Base-by-base conservation (phyloP, 2,329 filamentous ascomycete genomes). In the Aspergillus niger region DNA sequence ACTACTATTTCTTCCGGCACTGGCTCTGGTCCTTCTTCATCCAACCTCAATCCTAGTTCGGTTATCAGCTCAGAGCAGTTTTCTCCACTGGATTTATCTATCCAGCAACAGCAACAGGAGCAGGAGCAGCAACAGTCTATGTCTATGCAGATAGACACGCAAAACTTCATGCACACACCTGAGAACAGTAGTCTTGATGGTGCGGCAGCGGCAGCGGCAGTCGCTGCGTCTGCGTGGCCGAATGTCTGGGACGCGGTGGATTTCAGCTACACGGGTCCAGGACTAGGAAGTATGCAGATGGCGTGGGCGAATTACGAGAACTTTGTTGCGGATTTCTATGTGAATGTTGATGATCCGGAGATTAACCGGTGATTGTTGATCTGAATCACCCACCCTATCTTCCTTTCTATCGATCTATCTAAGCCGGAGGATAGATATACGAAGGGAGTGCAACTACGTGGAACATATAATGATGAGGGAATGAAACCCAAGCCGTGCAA, bases 281-380 rank as follows among this genome's bases (percentile, higher is more conserved):
- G 55, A 17, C 47, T 57, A 5, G 63, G 32, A 4, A 36, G 11
- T 36, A 36, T 22, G 17, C 41, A 70, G 52, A 61, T 60, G 26
- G 67, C 70, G 1, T 74, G 71, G 71, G 47, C 64, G 28, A 71
- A 65, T 28, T 73, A 73, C 51, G 66, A 70, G 41, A 69, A 58
- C 24, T 72, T 74, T 41, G 67, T 74, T 8, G 69, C 65, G 1
- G 70, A 70, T 55, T 15, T 67, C 8, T 69, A 70, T 53, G 66
- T 67, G 26, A 69, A 57, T 59, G 63, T 63, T n/a, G 65, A 70
- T 41, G 63, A 61, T 22, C 65, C 68, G 38, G 63, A 70, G 51
- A 56, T 66, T 20, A 44, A 59, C n/a, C 56, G 58, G 15, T 63
- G 43, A 59, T 47, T 15, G 17, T 5, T 20, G n/a, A 17, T n/a